phyloP scores from a whole-genome alignment of 2,329 filamentous ascomycete genomes.

The Phialocephala subalpina region DNA sequence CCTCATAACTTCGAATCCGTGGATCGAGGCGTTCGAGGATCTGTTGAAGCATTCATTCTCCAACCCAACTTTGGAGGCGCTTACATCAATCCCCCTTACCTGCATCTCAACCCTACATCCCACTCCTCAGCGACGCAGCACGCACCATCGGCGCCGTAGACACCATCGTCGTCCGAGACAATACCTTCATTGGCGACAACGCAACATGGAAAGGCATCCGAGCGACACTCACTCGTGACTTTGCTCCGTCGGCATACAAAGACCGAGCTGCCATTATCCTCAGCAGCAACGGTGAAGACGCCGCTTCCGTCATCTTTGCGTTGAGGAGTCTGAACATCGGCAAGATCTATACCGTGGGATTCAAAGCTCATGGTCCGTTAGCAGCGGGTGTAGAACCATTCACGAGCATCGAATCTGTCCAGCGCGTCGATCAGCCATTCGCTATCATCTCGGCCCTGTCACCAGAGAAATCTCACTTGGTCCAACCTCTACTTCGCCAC shows the following conservation, averaged over 20 bases:
- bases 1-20: conserved; percentile 82
- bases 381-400: conserved; percentile 70
- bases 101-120: conserved; percentile 64
- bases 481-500: conserved; percentile 79
- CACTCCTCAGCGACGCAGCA: conserved; percentile 76
- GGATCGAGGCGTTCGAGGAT: conserved; percentile 71
- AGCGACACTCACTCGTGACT: conserved; percentile 80
- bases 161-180: conserved; percentile 73
- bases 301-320: conserved; percentile 81
- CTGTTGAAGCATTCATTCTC: conserved; percentile 75
- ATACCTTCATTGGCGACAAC: conserved; percentile 78
- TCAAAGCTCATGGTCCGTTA: conserved; percentile 70
- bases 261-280: conserved; percentile 79
- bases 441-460: conserved; percentile 82
- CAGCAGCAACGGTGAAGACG: conserved; percentile 76
- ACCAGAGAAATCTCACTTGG: conserved; percentile 79
- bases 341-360: conserved; percentile 85
- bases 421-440: conserved; percentile 80
- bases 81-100: conserved; percentile 79
- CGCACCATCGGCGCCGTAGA: conserved; percentile 82
- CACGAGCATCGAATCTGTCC: conserved; percentile 79
- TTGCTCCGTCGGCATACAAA: conserved; percentile 83
- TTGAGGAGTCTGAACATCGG: conserved; percentile 78
- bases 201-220: conserved; percentile 87
- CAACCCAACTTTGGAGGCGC: conserved; percentile 83